These are phyloP conservation scores for Rasamsonia emersonii DNA, from an alignment of 2,329 filamentous ascomycete species.

Conservation along the genomic window DNA sequence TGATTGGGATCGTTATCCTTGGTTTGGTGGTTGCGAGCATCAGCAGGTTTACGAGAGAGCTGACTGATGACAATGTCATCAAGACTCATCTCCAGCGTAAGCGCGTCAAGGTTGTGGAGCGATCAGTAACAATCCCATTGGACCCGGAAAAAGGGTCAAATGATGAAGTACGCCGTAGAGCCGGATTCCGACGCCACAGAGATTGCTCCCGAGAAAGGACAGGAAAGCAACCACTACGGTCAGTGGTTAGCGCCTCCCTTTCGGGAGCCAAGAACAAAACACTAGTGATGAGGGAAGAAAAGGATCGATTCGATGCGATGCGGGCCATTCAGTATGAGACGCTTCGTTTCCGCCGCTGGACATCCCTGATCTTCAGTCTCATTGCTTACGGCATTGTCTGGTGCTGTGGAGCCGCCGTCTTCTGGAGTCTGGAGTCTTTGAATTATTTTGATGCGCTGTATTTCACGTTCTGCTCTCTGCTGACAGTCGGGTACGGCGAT, in stretches of 20 bases:
- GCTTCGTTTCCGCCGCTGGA: conserved; percentile 61
- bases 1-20: conserved; percentile 74
- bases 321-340: conserved; percentile 64
- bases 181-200: too few species aligned
- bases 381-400: conserved; percentile 65
- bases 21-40: conserved; percentile 78
- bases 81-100: conserved; percentile 49
- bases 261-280: conserved; percentile 34
- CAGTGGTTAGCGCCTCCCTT: conserved; percentile 15
- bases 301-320: conserved; percentile 71
- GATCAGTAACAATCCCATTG: conserved; percentile 38
- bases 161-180: conserved; percentile 3
- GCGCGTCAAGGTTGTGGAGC: conserved; percentile 46
- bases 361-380: conserved; percentile 59
- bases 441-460: conserved; percentile 75
- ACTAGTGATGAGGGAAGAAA: conserved; percentile 54
- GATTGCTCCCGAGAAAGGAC: too few species aligned
- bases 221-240: conserved; percentile 13
- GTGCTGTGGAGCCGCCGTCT: conserved; percentile 71
- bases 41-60: conserved; percentile 53
- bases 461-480: conserved; percentile 72
- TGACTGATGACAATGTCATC: conserved; percentile 55
- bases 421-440: conserved; percentile 52
- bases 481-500: conserved; percentile 85
- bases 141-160: conserved; percentile 10